Evolutionary conservation across 306 rosid genomes (phyloP).

Genomic region (Rosa rugosa): DNA sequence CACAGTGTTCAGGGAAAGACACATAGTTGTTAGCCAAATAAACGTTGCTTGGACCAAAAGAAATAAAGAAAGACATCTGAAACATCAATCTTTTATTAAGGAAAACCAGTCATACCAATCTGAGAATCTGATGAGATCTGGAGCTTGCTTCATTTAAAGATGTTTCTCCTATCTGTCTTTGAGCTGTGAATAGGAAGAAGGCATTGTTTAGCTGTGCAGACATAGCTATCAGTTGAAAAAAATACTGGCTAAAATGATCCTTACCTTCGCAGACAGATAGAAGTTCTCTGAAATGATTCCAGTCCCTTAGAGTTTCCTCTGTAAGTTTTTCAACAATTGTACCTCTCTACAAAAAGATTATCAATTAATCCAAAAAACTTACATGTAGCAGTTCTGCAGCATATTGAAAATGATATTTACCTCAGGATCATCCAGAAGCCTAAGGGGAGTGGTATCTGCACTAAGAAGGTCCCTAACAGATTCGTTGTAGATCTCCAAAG

Average conservation of each 20-base stretch:
- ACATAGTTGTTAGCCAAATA: conserved; percentile 15
- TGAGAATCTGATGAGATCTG: conserved; percentile 97
- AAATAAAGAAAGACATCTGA: neutral
- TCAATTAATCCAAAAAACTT: conserved; percentile 28
- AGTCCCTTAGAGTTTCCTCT: conserved; percentile 77
- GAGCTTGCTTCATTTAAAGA: conserved; percentile 96
- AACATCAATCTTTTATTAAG: conserved; percentile 1
- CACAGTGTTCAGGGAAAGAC: conserved; percentile 23
- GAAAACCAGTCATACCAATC: conserved; percentile 60
- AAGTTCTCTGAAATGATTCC: conserved; percentile 86
- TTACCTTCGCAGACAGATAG: conserved; percentile 84
- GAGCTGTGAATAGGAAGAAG: conserved; percentile 53
- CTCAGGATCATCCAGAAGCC: conserved; percentile 99
- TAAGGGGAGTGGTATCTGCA: conserved; percentile 73
- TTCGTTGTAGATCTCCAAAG: conserved; percentile 96
- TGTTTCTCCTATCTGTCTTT: conserved; percentile 98
- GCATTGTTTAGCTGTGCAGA: conserved; percentile 18
- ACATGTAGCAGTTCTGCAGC: conserved; percentile 14
- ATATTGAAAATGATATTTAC: conserved; percentile 43
- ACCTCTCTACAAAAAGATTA: conserved; percentile 70
- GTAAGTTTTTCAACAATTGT: conserved; percentile 87
- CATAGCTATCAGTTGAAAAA: conserved; percentile 16
- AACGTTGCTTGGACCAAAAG: conserved; percentile 1
- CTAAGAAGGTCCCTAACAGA: conserved; percentile 96
- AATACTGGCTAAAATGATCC: conserved; percentile 29